Evolutionary conservation across 2,329 filamentous ascomycete genomes (phyloP).

Genomic region (Penicillium sp.): DNA sequence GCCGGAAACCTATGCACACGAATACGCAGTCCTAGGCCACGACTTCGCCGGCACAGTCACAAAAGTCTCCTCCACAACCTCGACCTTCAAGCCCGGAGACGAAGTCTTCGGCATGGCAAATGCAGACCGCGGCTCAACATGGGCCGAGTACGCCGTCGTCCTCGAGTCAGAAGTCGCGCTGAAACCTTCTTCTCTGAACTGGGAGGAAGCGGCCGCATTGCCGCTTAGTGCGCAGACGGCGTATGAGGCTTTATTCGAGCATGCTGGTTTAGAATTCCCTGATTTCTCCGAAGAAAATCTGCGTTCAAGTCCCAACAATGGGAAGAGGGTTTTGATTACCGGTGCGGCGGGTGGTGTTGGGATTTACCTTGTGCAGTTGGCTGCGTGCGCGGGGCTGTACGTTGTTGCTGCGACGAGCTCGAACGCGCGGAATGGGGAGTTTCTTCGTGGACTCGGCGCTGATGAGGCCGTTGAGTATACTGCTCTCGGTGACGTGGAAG

Average conservation of each 20-base stretch:
- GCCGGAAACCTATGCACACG: slow-evolving; percentile 26
- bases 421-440: slow-evolving; percentile 28
- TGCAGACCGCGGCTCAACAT: slow-evolving; percentile 17
- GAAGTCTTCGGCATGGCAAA: slow-evolving; percentile 27
- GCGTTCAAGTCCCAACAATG: background rate
- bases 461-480: slow-evolving; percentile 38
- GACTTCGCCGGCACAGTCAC: slow-evolving; percentile 21
- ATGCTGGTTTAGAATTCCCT: slow-evolving; percentile 14
- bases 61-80: slow-evolving; percentile 4
- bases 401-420: slow-evolving; percentile 37
- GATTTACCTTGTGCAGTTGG: slow-evolving; percentile 37
- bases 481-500: slow-evolving; percentile 2
- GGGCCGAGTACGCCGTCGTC: slow-evolving; percentile 28
- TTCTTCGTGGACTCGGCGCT: slow-evolving; percentile 34
- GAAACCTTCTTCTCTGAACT: slow-evolving; percentile 20
- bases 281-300: slow-evolving; percentile 2
- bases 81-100: slow-evolving; percentile 23
- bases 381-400: slow-evolving; percentile 24
- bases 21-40: slow-evolving; percentile 19
- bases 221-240: slow-evolving; percentile 30
- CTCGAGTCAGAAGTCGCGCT: slow-evolving; percentile 18
- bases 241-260: slow-evolving; percentile 30
- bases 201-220: slow-evolving; percentile 23
- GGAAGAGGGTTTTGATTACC: slow-evolving; percentile 29
- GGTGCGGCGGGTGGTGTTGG: slow-evolving; percentile 39